Percentiles rank a stretch among this genome's conserved stretches.
Conservation (phyloP, 2,329 filamentous ascomycete species). For the Fusarium liriodendri region DNA sequence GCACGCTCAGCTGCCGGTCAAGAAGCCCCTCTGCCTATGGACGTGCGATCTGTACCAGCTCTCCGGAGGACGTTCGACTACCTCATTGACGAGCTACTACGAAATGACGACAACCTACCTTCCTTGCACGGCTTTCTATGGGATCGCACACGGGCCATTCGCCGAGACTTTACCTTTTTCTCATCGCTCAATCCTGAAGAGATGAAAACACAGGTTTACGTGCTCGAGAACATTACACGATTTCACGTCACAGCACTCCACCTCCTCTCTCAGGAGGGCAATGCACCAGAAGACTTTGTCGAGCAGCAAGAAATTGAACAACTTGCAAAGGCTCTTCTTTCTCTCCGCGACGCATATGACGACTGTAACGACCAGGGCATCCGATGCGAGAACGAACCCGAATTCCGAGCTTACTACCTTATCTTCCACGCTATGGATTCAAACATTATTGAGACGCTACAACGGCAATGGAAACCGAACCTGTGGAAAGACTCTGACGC, state of each 20-base stretch:
- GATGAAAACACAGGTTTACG: conserved; percentile 69
- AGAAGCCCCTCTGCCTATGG: conserved; percentile 74
- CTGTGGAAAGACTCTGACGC: conserved; percentile 67
- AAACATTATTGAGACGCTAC: conserved; percentile 63
- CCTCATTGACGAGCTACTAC: conserved; percentile 69
- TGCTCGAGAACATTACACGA: conserved; percentile 73
- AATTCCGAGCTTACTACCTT: conserved; percentile 75
- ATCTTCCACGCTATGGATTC: conserved; percentile 71
- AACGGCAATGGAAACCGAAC: conserved; percentile 67
- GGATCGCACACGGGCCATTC: conserved; percentile 75
- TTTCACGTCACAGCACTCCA: conserved; percentile 76
- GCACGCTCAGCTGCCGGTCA: conserved; percentile 76
- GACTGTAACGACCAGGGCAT: conserved; percentile 70
- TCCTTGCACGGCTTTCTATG: conserved; percentile 72
- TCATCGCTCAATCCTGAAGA: conserved; percentile 69
- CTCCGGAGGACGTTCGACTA: conserved; percentile 72
- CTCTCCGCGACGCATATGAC: conserved; percentile 74
- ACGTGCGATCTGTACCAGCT: conserved; percentile 70
- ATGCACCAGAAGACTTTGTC: conserved; percentile 69
- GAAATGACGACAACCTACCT: conserved; percentile 65
- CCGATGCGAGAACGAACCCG: conserved; percentile 70
- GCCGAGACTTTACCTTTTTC: conserved; percentile 76
- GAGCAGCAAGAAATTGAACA: conserved; percentile 77
- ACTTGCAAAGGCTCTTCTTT: conserved; percentile 72
- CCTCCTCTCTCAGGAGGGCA: conserved; percentile 67